Conservation (phyloP, 768 basidiomycete genomes). For the Suillus plorans region DNA sequence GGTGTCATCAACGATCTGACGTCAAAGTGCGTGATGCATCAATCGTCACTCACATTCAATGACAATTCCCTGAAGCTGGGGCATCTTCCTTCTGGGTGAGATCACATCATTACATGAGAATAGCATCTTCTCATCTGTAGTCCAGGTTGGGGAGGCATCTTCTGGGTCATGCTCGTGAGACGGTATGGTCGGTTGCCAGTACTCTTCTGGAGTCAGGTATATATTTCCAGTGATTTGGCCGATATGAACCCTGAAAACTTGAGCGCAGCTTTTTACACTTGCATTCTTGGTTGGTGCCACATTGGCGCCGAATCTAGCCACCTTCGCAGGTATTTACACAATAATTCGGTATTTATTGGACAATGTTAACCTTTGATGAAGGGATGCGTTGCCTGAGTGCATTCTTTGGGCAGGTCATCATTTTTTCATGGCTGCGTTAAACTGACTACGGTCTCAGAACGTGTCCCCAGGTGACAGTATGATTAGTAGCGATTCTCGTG, state of each 20-base stretch:
- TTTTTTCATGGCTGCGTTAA: neutral
- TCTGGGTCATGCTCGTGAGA: conserved; percentile 31
- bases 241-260: neutral
- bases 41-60: neutral
- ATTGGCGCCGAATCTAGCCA: conserved; percentile 46
- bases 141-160: conserved; percentile 30
- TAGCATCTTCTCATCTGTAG: neutral
- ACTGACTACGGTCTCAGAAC: conserved; percentile 32
- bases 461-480: conserved; percentile 51
- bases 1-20: conserved; percentile 52
- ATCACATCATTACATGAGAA: neutral
- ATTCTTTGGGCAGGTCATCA: conserved; percentile 28
- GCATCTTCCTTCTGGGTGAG: conserved; percentile 46
- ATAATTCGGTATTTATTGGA: neutral
- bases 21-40: conserved; percentile 31
- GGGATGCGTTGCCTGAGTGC: conserved; percentile 31
- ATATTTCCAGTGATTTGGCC: neutral
- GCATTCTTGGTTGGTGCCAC: conserved; percentile 55
- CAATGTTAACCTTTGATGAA: conserved; percentile 7
- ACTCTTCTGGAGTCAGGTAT: conserved; percentile 29
- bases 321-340: conserved; percentile 42
- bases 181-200: conserved; percentile 31
- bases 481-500: neutral
- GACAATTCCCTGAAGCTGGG: conserved; percentile 35
- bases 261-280: conserved; percentile 37